Evolutionary conservation across 164 flowering plant species (phyloP), one percentile per base, ranked within the genome.

Genomic region (Vitis labrusca): DNA sequence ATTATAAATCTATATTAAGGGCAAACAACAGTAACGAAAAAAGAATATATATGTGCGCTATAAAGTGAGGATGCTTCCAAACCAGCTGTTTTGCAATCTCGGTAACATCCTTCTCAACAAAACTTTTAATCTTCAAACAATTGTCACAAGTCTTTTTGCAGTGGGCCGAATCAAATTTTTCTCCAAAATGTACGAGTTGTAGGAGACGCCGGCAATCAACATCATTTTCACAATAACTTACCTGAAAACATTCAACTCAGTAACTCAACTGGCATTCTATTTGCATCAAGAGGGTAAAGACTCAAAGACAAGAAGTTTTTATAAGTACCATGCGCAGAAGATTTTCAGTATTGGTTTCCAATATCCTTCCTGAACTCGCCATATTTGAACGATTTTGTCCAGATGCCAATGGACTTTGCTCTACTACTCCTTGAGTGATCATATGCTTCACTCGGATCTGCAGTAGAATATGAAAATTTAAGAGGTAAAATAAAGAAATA

Each of bases 361-460:
- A 59, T 60, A 87, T 64, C 79, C 92, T 85, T 67, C 91, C 97
- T 53, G 88, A 79, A 76, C 81, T 81, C 61, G 84, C 49, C 27
- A 44, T 58, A 74, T 66, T 78, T 57, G 30, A 15, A 72, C 82
- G 87, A 60, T 78, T 74, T 71, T 82, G 79, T 64, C 86, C 89
- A 67, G 83, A 76, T 54, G 77, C 62, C 17, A 82, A 68, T 16
- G 99, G 75, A 76, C 84, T 87, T 81, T 89, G 95, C 82, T 96
- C 99, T 12, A 62, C 32, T 15, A 29, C 83, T 66, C 95, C 97
- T 84, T 91, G 97, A 79, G 84, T 86, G 71, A 96, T 83, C 99
- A 96, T 96, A 77, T 89, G 91, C 79, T 96, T 96, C 59, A 93
- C 88, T 15, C 99, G 87, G 55, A 96, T 93, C 99, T 96, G 78